A percentile compares a stretch with the other conserved stretches of the same genome.
These are phyloP conservation scores for Climacium dendroides DNA, from an alignment of 225 moss, liverwort and hornwort species.

Conservation along the genomic window DNA sequence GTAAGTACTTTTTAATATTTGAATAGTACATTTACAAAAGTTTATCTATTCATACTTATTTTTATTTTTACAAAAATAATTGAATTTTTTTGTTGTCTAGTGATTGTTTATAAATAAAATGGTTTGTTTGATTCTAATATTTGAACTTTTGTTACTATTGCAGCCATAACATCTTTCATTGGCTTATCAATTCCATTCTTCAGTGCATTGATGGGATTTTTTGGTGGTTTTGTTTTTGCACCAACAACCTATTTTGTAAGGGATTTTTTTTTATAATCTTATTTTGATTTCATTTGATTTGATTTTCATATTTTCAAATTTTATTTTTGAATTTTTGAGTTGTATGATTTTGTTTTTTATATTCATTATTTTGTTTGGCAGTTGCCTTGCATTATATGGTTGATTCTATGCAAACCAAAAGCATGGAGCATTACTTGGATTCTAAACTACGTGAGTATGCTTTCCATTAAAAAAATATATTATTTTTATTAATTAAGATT, in stretches of 20 bases:
- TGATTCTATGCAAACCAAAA: neutral
- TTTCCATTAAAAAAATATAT: neutral
- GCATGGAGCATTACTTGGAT: neutral
- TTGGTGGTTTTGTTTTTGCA: neutral
- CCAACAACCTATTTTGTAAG: neutral
- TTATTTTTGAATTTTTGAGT: neutral
- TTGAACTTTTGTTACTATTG: neutral
- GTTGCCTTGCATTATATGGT: neutral
- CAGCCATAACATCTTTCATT: neutral
- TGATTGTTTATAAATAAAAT: neutral
- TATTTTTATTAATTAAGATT: too few species aligned
- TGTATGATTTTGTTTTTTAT: too few species aligned
- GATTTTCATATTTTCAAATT: neutral
- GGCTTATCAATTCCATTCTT: neutral
- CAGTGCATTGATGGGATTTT: neutral
- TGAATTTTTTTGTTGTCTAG: neutral
- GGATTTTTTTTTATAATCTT: neutral
- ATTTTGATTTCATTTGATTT: accelerated
- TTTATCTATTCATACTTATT: neutral
- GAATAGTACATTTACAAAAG: neutral
- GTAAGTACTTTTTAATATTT: neutral
- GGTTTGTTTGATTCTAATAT: neutral
- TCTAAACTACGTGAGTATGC: neutral
- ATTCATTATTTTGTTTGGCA: neutral
- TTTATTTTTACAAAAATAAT: neutral